These are phyloP conservation scores for Blastomyces gilchristii DNA, from an alignment of 2,329 filamentous ascomycete species.

Conservation along the genomic window DNA sequence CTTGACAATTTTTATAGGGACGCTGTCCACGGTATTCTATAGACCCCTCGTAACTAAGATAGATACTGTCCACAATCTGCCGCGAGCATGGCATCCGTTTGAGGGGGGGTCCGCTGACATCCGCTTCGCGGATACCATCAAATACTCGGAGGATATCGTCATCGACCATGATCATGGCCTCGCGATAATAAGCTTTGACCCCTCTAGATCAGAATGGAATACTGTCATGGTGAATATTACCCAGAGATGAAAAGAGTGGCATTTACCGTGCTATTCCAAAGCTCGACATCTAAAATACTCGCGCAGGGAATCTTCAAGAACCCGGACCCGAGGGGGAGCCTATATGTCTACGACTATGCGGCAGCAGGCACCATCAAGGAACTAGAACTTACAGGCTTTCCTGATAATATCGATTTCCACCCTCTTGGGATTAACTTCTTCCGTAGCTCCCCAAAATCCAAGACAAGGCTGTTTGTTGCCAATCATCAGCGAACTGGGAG, in stretches of 20 bases:
- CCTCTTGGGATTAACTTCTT: constrained; percentile 15
- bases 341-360: constrained; percentile 16
- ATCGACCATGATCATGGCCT: constrained; percentile 14
- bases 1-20: neutral
- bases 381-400: constrained; percentile 11
- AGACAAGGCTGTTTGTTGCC: constrained; percentile 14
- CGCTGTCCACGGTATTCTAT: neutral
- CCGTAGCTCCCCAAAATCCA: constrained; percentile 8
- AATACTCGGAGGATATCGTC: constrained; percentile 13
- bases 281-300: neutral
- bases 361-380: constrained; percentile 9
- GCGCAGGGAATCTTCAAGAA: constrained; percentile 3
- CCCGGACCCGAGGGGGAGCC: constrained; percentile 10
- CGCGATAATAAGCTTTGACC: constrained; percentile 15
- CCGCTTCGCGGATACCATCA: constrained; percentile 14
- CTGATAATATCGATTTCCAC: constrained; percentile 9
- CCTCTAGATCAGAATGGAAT: constrained; percentile 13
- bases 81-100: constrained; percentile 15
- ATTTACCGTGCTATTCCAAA: neutral
- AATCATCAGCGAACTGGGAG: constrained; percentile 13
- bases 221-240: constrained; percentile 11
- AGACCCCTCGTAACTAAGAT: neutral
- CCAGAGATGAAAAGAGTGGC: neutral
- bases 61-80: constrained; percentile 6
- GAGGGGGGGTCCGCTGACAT: constrained; percentile 13